phyloP scores from a whole-genome alignment of 495 filamentous ascomycete species.

The Penicillium macrosclerotiorum region DNA sequence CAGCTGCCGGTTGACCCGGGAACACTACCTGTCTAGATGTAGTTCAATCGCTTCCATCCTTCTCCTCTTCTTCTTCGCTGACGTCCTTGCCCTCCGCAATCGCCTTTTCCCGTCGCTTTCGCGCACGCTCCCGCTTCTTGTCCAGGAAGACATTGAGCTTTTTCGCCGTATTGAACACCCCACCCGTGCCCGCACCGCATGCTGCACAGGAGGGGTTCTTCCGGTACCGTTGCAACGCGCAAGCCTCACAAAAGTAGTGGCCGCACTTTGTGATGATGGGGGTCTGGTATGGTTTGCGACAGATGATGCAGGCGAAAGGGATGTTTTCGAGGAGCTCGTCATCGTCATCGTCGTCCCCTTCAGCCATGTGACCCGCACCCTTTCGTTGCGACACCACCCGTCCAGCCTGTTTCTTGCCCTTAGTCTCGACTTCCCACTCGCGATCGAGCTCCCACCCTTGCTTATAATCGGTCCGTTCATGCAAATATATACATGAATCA shows the following conservation, averaged over 20 bases:
- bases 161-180: constrained; percentile 89
- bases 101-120: constrained; percentile 65
- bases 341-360: constrained; percentile 59
- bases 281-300: constrained; percentile 72
- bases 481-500: constrained; percentile 82
- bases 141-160: constrained; percentile 76
- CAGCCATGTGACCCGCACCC: constrained; percentile 42
- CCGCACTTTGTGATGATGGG: constrained; percentile 88
- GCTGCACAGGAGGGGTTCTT: constrained; percentile 81
- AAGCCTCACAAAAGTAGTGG: constrained; percentile 93
- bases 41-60: constrained; percentile 12
- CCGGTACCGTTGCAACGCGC: constrained; percentile 80
- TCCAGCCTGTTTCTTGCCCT: constrained; percentile 66
- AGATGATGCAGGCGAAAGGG: constrained; percentile 95
- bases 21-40: neutral
- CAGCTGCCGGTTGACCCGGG: constrained; percentile 12
- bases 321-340: constrained; percentile 80
- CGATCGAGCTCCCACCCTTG: constrained; percentile 93
- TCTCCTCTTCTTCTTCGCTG: constrained; percentile 63
- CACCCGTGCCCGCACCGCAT: constrained; percentile 79
- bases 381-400: constrained; percentile 57
- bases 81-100: constrained; percentile 69
- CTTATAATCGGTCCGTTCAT: constrained; percentile 83
- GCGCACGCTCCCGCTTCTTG: constrained; percentile 72
- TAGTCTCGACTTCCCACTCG: constrained; percentile 86